Base-by-base conservation (phyloP, 768 basidiomycete genomes). In the Holtermannia corniformis region DNA sequence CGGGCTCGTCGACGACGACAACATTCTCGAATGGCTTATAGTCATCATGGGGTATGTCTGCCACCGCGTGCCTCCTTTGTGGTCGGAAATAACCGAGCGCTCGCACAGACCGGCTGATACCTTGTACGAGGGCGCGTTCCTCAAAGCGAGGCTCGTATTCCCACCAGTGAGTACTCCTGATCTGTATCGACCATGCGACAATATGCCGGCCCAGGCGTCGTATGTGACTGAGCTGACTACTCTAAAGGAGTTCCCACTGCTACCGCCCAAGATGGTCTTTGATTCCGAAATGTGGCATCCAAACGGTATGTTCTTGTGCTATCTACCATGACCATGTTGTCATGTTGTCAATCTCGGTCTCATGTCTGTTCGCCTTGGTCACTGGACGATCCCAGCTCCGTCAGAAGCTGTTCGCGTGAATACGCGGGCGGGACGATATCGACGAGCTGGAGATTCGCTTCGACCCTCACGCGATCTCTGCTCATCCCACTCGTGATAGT, bases 1-100 rank as follows among this genome's bases (percentile, higher is more conserved):
- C 82, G 93, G 93, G 40, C 82, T 99, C 50, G 91, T 91, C 44
- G 90, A 97, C 71, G 93, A 96, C 54, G 80, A 82, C 73, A 92
- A 96, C 75, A 75, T 96, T 12, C 88, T 85, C 54, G 92, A 96
- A 76, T 99, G 95, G 95, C 91, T 95, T 61, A 79, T 96, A 66
- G 78, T 95, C 68, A 84, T 95, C 61, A 93, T 93, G 67, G 89
- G 90, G 89, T 92, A 58, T 57, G 72, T 55, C 54, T 23, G 5
- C 19, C 3, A 32, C 23, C 5, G 7, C 28, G 2, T n/a, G n/a
- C n/a, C n/a, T n/a, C n/a, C n/a, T n/a, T n/a, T n/a, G n/a, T n/a
- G n/a, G n/a, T n/a, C n/a, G n/a, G n/a, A n/a, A n/a, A n/a, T 19
- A 24, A 42, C 2, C 21, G 11, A 41, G 46, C 25, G 37, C 49